Evolutionary conservation across 441 rosid genomes (phyloP), one percentile per base, ranked within the genome.

Genomic region (Pelargonium fulgidum): DNA sequence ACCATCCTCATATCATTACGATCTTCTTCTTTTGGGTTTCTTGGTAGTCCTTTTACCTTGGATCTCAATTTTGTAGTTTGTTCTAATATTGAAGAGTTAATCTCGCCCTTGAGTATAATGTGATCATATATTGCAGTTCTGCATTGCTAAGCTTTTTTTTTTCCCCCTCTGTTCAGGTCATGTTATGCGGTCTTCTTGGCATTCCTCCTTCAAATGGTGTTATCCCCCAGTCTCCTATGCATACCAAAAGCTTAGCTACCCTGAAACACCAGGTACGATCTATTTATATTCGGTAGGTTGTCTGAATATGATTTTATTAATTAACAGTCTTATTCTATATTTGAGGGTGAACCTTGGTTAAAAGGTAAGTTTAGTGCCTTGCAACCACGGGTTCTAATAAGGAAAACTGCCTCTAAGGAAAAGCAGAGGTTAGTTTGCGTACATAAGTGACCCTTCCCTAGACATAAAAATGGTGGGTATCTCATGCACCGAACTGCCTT

Each of bases 221-320:
- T 47, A 89, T 89, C 76, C 94, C 94, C 12, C 91, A 89, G 72
- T 89, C 94, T 68, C 94, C 94, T 22, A 89, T 88, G 93, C 93
- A 88, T 73, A 88, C 93, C 3, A 88, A 86, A 80, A 82, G 87
- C 82, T 82, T 88, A 77, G 89, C 91, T 50, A 86, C 94, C 64
- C 78, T 89, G 78, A 89, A 89, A 77, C 90, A 89, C 78, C 92
- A 89, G 91, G 94, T 89, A 74, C 74, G 52, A 41, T 17, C 63
- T 69, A 9, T 33, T 50, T 58, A 4, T 29, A 59, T n/a, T 58
- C 72, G 62, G 45, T 24, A 70, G 48, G 12, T 64, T 41, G 36
- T 26, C 47, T 41, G 3, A 54, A 24, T 71, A n/a, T 5, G 3
- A 54, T 17, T 5, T n/a, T n/a, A 12, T 12, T 14, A 54, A 54